Conservation (phyloP, 2,329 filamentous ascomycete genomes). For the Cladorrhinum sp. region DNA sequence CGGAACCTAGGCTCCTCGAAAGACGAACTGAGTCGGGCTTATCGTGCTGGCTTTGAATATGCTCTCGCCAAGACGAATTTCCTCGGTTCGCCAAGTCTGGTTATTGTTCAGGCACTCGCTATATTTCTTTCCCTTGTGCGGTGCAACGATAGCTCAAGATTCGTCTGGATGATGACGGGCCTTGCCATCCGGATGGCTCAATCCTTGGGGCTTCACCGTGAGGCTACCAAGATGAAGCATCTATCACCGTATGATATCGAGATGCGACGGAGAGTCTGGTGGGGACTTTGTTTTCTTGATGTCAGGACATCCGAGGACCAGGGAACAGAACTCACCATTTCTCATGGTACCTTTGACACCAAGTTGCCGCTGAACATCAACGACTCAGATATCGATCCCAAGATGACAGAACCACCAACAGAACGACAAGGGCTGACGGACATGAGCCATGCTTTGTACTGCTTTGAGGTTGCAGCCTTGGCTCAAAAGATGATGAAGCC, state of each 20-base stretch:
- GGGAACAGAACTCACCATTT: slow-evolving; percentile 42
- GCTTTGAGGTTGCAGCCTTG: slow-evolving; percentile 35
- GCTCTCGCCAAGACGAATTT: slow-evolving; percentile 57
- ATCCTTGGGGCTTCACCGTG: slow-evolving; percentile 58
- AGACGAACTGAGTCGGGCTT: slow-evolving; percentile 43
- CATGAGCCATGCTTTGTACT: slow-evolving; percentile 41
- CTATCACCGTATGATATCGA: slow-evolving; percentile 58
- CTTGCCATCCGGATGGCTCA: slow-evolving; percentile 57
- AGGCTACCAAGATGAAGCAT: slow-evolving; percentile 45
- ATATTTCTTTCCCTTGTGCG: slow-evolving; percentile 53
- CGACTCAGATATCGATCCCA: slow-evolving; percentile 46
- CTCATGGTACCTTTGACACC: slow-evolving; percentile 44
- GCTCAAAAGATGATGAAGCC: slow-evolving; percentile 39
- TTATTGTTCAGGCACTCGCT: slow-evolving; percentile 56
- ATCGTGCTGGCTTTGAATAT: slow-evolving; percentile 54
- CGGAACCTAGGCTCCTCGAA: slow-evolving; percentile 44
- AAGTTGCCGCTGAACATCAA: slow-evolving; percentile 49
- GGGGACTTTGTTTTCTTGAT: slow-evolving; percentile 57
- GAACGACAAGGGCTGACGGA: slow-evolving; percentile 52
- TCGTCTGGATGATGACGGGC: slow-evolving; percentile 59
- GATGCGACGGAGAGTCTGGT: slow-evolving; percentile 60
- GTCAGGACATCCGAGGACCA: slow-evolving; percentile 51
- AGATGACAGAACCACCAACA: slow-evolving; percentile 45
- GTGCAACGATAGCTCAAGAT: slow-evolving; percentile 47
- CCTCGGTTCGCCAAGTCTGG: slow-evolving; percentile 53